Percentiles rank a stretch among this genome's conserved stretches.
Evolutionary conservation across 73 alveolate species (phyloP).

Genomic region (Tetrahymena thermophila): DNA sequence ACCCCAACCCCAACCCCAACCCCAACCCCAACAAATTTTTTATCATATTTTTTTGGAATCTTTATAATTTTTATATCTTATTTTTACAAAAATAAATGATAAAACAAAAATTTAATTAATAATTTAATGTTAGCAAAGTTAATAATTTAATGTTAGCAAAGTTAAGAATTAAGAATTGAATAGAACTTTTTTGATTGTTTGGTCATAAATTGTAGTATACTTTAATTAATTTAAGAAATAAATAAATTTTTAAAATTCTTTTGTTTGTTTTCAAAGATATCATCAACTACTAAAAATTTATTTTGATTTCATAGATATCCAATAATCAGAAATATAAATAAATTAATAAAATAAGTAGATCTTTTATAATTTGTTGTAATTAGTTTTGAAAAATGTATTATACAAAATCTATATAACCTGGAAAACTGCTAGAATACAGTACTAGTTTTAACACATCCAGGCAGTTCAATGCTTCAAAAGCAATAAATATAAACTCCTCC

Average conservation of each 20-base stretch:
- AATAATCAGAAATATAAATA: background rate
- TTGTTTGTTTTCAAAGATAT: too few relatives aligned
- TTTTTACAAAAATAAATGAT: background rate
- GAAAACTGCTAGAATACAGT: background rate
- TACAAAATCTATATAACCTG: background rate
- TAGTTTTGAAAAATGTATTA: background rate
- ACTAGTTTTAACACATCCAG: background rate
- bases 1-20: background rate
- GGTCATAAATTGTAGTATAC: too few relatives aligned
- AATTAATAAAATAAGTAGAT: background rate
- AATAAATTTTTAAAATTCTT: too few relatives aligned
- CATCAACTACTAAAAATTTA: too few relatives aligned
- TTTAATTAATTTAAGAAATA: too few relatives aligned
- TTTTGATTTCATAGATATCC: too few relatives aligned
- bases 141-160: background rate
- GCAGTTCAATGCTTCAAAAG: background rate
- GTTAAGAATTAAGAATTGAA: too few relatives aligned
- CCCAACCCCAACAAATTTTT: background rate
- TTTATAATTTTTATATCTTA: background rate
- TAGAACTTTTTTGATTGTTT: too few relatives aligned
- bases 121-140: background rate
- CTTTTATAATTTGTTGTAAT: too few relatives aligned
- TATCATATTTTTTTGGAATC: background rate
- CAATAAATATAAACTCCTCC: background rate
- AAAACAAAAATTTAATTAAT: too few relatives aligned